Percentiles rank a stretch among this genome's conserved stretches.
Evolutionary conservation across 345 rosid genomes (phyloP).

Genomic region (Draba incana): DNA sequence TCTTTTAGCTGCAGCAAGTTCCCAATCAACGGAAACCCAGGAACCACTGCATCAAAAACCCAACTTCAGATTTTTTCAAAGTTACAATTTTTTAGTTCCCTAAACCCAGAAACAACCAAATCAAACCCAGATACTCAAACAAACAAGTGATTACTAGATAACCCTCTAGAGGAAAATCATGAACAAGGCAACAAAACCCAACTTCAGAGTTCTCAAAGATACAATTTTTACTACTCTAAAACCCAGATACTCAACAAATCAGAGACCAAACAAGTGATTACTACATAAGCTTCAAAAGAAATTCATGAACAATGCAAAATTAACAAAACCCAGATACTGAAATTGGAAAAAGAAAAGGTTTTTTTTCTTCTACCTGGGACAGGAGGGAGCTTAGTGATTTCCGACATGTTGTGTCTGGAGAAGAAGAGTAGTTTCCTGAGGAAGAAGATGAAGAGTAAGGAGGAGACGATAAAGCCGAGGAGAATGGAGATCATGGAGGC

Average conservation of each 20-base stretch:
- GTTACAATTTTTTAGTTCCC: constrained; percentile 4
- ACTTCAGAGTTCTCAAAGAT: constrained; percentile 19
- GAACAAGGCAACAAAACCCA: background rate
- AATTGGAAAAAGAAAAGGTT: background rate
- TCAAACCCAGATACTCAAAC: no score
- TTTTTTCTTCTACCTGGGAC: constrained; percentile 54
- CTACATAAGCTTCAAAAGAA: background rate
- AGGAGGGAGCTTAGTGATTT: constrained; percentile 49
- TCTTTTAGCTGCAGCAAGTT: constrained; percentile 82
- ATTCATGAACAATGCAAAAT: background rate
- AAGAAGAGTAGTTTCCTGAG: constrained; percentile 36
- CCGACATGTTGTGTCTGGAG: constrained; percentile 41
- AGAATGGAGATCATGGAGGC: constrained; percentile 50
- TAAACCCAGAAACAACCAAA: no score
- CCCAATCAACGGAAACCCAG: constrained; percentile 80
- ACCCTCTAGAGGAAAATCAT: no score
- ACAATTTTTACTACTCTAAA: background rate
- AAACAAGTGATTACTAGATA: no score
- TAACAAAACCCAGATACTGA: background rate
- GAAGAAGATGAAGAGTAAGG: constrained; percentile 47
- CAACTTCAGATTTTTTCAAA: constrained; percentile 19
- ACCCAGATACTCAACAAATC: background rate
- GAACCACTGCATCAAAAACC: constrained; percentile 59
- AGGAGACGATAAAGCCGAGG: constrained; percentile 47
- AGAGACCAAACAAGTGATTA: background rate